Evolutionary conservation across 2,329 filamentous ascomycete species (phyloP), one percentile per base, ranked within the genome.

Genomic region (Fusarium marasasianum): DNA sequence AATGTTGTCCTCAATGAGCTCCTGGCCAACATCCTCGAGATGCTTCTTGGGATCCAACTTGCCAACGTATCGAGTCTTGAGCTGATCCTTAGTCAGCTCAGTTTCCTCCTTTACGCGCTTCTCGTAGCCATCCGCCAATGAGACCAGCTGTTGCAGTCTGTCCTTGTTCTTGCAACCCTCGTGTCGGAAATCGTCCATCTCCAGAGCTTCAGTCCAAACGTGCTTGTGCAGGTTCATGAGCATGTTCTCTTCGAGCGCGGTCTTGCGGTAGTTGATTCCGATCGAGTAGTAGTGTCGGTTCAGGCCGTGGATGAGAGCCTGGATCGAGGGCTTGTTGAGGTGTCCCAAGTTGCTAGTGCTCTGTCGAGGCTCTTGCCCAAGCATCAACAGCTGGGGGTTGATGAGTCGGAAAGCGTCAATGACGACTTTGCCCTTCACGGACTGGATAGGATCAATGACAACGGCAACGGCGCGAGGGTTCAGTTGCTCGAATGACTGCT

Each of bases 41-140:
- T 99, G 97, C 88, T 99, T 99, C 92, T 99, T 99, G 65, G 96
- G 96, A 80, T 99, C 96, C 66, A 98, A 91, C 87, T 99, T 99
- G 84, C 96, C 96, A 41, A 99, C 96, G 83, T 99, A 99, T 87
- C 96, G 91, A 63, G 96, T 99, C 91, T 98, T 98, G 72, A 99
- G 89, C 83, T 99, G 96, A 48, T 99, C 96, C 87, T 98, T 97
- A 44, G 92, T 97, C 82, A 99, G 85, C 84, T 98, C 96, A 18
- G 95, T 98, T 88, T 99, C 96, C 86, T 99, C 97, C 88, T 98
- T 98, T 73, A 99, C 96, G 62, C 97, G 90, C 90, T 98, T 98
- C 87, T 98, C 96, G 83, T 99, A 99, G 69, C 96, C 96, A 76
- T 99, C 97, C 1, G 96, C 94, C 70, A 99, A 87, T 61, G 90